Base-by-base conservation (phyloP, 257 asterid genomes). In the Nicotiana undulata region DNA sequence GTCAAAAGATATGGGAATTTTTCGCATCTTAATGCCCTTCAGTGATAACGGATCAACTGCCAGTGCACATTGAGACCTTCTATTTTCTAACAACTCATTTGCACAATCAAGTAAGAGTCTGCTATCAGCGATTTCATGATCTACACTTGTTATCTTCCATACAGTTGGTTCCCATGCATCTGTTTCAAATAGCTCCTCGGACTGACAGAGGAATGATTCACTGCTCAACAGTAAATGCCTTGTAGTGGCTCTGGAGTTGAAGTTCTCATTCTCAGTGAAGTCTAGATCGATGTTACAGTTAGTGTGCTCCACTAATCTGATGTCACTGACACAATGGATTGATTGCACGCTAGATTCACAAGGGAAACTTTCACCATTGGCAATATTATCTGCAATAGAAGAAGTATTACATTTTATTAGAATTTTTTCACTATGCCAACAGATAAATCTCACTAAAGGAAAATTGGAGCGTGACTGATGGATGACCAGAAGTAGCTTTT, bases 91-190 rank as follows among this genome's bases (percentile, higher is more conserved):
- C 75, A 90, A 72, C 55, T 90, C 92, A 60, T 83, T 79, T 31
- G 90, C 91, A 63, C 87, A 87, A 77, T 87, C 89, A 18, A 90
- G 80, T 52, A 87, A 60, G 81, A 88, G 80, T 64, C 83, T 6
- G 6, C 82, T 80, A 8, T 81, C 75, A 2, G 55, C 80, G 34
- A 31, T 61, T 81, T 87, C 92, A 26, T 26, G n/a, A 58, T 58
- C 76, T 81, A 60, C 61, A 18, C 11, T 3, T 34, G 74, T 70
- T 26, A 76, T 74, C 56, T 59, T 64, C 26, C 72, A 65, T 78
- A 46, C 18, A 15, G 70, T 46, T 17, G 81, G 70, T 52, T 81
- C 80, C 26, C 70, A 80, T n/a, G 83, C 31, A 58, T 32, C 52
- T 18, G 52, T 79, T 60, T 83, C 76, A 65, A 86, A 84, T 51